phyloP scores from a whole-genome alignment of 805 yeast genomes.

The Kodamaea sagamina region DNA sequence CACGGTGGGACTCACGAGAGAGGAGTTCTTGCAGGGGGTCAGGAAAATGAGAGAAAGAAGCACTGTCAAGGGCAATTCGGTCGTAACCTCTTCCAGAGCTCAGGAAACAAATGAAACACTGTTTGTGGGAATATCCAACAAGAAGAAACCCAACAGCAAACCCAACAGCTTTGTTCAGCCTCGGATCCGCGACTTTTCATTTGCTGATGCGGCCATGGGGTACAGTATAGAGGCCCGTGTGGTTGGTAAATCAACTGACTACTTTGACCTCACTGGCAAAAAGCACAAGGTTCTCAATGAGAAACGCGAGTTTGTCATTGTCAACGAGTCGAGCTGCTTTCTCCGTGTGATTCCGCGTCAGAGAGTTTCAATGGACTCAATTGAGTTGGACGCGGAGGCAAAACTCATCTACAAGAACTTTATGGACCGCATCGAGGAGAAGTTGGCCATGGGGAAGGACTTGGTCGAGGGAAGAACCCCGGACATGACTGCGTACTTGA shows the following conservation, averaged over 20 bases:
- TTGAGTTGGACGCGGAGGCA: conserved; percentile 16
- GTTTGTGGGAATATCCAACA: not conserved
- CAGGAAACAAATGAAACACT: not conserved
- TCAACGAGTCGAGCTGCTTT: conserved; percentile 26
- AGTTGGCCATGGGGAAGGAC: conserved; percentile 20
- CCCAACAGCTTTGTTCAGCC: conserved; percentile 11
- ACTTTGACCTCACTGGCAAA: conserved; percentile 15
- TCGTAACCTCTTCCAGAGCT: not conserved
- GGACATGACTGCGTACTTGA: not conserved
- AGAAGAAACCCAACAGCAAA: conserved; percentile 4
- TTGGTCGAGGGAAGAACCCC: conserved; percentile 12
- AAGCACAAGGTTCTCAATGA: conserved; percentile 10
- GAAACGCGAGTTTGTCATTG: conserved; percentile 26
- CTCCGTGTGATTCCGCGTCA: conserved; percentile 24
- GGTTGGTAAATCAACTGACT: conserved; percentile 26
- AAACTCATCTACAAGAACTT: conserved; percentile 20
- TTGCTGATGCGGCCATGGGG: conserved; percentile 30
- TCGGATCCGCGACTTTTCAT: conserved; percentile 27
- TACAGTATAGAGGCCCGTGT: conserved; percentile 32
- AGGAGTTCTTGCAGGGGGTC: conserved; percentile 24
- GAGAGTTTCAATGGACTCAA: conserved; percentile 5
- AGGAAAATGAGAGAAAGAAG: conserved; percentile 13
- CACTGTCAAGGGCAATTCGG: not conserved
- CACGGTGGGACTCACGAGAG: conserved; percentile 27
- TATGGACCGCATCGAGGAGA: conserved; percentile 17